These are phyloP conservation scores for Suhomyces sp. DNA, from an alignment of 805 yeast species.

Conservation along the genomic window DNA sequence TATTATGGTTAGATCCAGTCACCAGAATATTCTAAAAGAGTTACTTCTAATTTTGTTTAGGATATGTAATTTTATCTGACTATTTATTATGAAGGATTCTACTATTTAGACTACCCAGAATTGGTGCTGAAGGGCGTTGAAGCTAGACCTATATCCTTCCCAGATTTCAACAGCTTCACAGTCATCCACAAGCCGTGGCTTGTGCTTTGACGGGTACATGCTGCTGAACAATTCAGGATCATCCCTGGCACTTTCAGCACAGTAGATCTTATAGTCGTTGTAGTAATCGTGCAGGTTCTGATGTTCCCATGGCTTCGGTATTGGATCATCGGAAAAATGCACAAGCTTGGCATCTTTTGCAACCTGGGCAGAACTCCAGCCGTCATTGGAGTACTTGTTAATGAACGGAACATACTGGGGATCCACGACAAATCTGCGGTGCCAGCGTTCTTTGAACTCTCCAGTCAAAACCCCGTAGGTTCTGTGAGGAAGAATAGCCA, in stretches of 20 bases:
- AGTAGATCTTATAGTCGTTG: constrained; percentile 23
- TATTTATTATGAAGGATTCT: background rate
- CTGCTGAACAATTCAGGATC: constrained; percentile 13
- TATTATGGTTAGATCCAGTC: too few species aligned
- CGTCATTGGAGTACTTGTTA: constrained; percentile 13
- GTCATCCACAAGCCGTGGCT: constrained; percentile 26
- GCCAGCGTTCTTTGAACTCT: constrained; percentile 40
- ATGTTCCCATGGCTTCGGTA: constrained; percentile 62
- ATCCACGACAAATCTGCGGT: constrained; percentile 40
- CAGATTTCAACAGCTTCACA: constrained; percentile 29
- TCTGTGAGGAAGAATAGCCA: constrained; percentile 48
- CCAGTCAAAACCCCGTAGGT: constrained; percentile 51
- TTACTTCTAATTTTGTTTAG: too few species aligned
- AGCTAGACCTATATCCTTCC: constrained; percentile 10
- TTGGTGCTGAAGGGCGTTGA: background rate
- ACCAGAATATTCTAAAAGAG: too few species aligned
- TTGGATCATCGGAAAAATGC: constrained; percentile 66
- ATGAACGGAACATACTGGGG: constrained; percentile 40
- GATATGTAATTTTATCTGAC: too few species aligned
- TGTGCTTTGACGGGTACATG: constrained; percentile 17
- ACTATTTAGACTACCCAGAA: background rate
- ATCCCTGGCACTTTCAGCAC: constrained; percentile 15
- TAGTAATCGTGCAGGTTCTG: constrained; percentile 22
- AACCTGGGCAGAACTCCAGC: constrained; percentile 33
- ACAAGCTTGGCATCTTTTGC: constrained; percentile 40